Evolutionary conservation across 768 basidiomycete species (phyloP), one percentile per base, ranked within the genome.

Genomic region (Podaxis sp.): DNA sequence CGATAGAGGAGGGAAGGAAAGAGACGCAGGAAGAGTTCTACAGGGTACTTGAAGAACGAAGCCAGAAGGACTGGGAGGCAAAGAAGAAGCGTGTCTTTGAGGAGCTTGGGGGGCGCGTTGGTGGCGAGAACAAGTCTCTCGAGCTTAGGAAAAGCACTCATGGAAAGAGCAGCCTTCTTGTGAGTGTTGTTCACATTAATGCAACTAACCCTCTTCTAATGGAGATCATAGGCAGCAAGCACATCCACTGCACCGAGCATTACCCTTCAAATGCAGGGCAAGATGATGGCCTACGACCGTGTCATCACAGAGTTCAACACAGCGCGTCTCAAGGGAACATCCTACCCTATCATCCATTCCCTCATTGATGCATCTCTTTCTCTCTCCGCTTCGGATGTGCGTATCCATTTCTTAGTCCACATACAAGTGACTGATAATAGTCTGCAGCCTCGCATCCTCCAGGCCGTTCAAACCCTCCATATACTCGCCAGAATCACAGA

Each of bases 241-340:
- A 55, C 53, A 2, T 61, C 59, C 21, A 66, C 69, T 44, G 76
- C 80, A 0, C 85, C 88, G 0, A 85, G 80, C 61, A 73, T 88
- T 21, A 85, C 81, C 13, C 71, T 91, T 42, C 90, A 92, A 69
- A 90, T 90, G 88, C 94, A 95, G 72, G 86, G 82, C 73, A 92
- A 91, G 74, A 95, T 98, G 95, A 93, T 98, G 90, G 88, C 86
- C 11, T 99, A 98, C 71, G 91, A 95, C 76, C 85, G 86, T 51
- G 87, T 91, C 35, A 77, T 98, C 46, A 77, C 82, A 5, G 86
- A 91, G 23, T 76, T 98, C 54, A 95, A 97, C 75, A 73, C 79
- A 40, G 83, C 90, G 0, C 79, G 94, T 46, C 74, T 88, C 16
- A 83, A 87, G 2, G 88, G 85, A 16, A 85, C 79, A 4, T 91